Evolutionary conservation across 306 rosid genomes (phyloP), one percentile per base, ranked within the genome.

Genomic region (Quercus bicolor): DNA sequence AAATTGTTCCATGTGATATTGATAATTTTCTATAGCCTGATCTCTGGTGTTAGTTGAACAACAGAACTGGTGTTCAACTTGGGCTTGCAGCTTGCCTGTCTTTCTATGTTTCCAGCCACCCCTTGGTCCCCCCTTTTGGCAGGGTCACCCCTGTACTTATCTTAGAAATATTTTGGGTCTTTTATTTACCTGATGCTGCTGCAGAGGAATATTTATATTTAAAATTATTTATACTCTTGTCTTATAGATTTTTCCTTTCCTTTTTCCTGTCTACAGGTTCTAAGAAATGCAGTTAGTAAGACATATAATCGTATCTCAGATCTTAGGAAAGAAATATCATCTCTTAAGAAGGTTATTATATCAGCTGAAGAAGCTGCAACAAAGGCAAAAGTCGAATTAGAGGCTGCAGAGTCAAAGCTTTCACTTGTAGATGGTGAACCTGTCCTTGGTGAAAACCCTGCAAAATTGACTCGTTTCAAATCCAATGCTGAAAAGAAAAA

Each of bases 291-390:
- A 9, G 87, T 96, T 48, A 88, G 94, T 89, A 96, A 96, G 89
- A 93, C 99, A 51, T 88, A 89, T 72, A 96, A 96, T 79, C 99
- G 98, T 40, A 91, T 89, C 82, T 93, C 97, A 73, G 99, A 96
- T 88, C 90, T 96, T 62, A 87, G 97, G 88, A 96, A 90, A 87
- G 99, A 96, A 88, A 89, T 96, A 81, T 84, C 78, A 57, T 85
- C 93, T 56, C 85, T 93, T 54, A 86, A 88, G 82, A 96, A 85
- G 85, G 88, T 72, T 69, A 77, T 93, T 62, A 79, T 77, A 20
- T 84, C 87, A 56, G 96, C 94, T 68, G 98, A 91, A 91, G 89
- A 81, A 77, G 88, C 88, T 85, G 91, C 90, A 65, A 87, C 82
- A 66, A 86, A 74, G 78, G 91, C 91, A 33, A 84, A 85, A 79